Evolutionary conservation across 768 basidiomycete species (phyloP).

Genomic region (Tephrocybe sp.): DNA sequence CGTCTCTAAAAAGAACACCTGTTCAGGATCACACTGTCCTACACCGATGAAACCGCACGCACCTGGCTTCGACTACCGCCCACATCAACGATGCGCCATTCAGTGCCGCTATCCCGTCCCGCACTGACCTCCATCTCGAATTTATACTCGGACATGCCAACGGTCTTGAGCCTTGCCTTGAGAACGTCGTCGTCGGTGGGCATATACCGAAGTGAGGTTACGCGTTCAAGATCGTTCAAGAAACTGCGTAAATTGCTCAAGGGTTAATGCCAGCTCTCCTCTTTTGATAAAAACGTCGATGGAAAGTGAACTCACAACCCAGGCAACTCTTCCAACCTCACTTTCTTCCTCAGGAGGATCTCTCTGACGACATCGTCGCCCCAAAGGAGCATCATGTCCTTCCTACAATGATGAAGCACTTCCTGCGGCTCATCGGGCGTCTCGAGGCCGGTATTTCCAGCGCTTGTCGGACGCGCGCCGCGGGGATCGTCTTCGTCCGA

Average conservation of each 20-base stretch:
- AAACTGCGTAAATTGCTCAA: too few relatives aligned
- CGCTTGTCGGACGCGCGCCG: slow-evolving; percentile 35
- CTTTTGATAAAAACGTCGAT: not conserved
- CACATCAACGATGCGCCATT: slow-evolving; percentile 80
- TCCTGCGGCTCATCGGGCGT: slow-evolving; percentile 60
- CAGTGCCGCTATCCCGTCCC: slow-evolving; percentile 55
- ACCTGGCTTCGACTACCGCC: slow-evolving; percentile 76
- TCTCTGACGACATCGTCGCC: slow-evolving; percentile 56
- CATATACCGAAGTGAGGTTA: slow-evolving; percentile 61
- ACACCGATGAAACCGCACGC: slow-evolving; percentile 23
- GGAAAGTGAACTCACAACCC: slow-evolving; percentile 60
- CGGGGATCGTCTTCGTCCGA: not conserved
- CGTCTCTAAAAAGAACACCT: not conserved
- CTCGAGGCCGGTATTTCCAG: slow-evolving; percentile 45
- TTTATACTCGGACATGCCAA: slow-evolving; percentile 79
- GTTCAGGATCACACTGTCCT: slow-evolving; percentile 6
- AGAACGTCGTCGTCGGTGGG: slow-evolving; percentile 80
- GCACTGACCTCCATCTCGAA: slow-evolving; percentile 70
- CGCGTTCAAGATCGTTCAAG: slow-evolving; percentile 65
- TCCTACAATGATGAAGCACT: slow-evolving; percentile 55
- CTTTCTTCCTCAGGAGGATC: slow-evolving; percentile 54
- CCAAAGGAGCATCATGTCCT: slow-evolving; percentile 72
- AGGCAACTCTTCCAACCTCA: slow-evolving; percentile 68
- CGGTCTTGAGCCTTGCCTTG: slow-evolving; percentile 72
- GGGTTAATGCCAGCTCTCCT: too few relatives aligned